Percentiles rank a stretch among this genome's conserved stretches.
These are phyloP conservation scores for Diversispora epigaea DNA, from an alignment of 192 early-diverging fungal species.

Conservation along the genomic window DNA sequence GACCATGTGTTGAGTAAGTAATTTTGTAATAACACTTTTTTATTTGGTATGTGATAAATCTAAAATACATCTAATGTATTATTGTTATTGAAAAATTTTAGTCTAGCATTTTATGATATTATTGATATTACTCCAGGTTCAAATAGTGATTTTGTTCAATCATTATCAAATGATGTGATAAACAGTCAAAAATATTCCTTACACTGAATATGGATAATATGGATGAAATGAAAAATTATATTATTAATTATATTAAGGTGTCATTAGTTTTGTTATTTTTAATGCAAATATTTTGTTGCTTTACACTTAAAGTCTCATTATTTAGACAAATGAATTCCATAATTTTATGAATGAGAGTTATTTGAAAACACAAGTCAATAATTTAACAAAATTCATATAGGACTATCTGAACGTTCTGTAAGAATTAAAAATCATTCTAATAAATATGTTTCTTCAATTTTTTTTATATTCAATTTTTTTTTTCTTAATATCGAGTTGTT, in stretches of 20 bases:
- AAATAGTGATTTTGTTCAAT: slow-evolving; percentile 6
- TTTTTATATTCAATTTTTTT: no score
- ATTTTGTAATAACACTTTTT: no score
- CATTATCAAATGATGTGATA: neutral
- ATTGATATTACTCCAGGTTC: neutral
- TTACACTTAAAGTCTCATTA: neutral
- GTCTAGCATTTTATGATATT: slow-evolving; percentile 17
- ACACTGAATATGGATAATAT: slow-evolving; percentile 7
- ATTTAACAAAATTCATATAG: neutral
- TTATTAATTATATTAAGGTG: slow-evolving; percentile 15
- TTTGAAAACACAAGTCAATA: neutral
- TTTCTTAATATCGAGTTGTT: slow-evolving; percentile 11
- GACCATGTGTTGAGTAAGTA: slow-evolving; percentile 8
- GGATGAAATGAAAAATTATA: slow-evolving; percentile 18
- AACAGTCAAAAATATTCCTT: neutral
- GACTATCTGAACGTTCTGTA: slow-evolving; percentile 3
- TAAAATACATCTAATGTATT: no score
- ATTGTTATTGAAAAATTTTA: slow-evolving; percentile 6
- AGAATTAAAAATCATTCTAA: neutral
- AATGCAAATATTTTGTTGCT: slow-evolving; percentile 12
- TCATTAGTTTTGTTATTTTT: neutral
- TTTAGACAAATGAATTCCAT: slow-evolving; percentile 3
- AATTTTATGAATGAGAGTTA: slow-evolving; percentile 4
- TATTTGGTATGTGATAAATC: no score
- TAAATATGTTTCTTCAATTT: slow-evolving; percentile 3